Evolutionary conservation across 108 stramenopile species (phyloP), one percentile per base, ranked within the genome.

Genomic region (Skeletonema potamos): DNA sequence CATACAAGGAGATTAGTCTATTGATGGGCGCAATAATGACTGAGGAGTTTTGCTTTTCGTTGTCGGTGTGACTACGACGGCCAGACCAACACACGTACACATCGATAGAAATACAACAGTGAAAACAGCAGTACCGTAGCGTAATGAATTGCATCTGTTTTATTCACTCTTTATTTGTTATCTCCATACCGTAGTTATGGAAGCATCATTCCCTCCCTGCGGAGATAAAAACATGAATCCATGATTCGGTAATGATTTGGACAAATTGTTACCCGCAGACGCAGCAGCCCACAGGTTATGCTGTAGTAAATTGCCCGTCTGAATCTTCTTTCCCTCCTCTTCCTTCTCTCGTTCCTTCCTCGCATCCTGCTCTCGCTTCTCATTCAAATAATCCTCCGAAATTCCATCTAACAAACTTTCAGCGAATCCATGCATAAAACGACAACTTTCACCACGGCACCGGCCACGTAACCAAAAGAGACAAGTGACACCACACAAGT

Each of bases 401-500:
- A 87, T 78, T 2, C 86, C 86, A 30, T 87, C 83, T 58, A 89
- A 26, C 20, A 85, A 66, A 64, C 81, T 89, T 15, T 84, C 84
- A 39, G 72, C 57, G 64, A 89, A 92, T 33, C 88, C 88, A 54
- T 92, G 91, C 46, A 85, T 46, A 44, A 92, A 92, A 11, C 77
- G 85, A 71, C 91, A 92, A 27, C 70, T 54, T n/a, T 64, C 66
- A 10, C 83, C 85, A 54, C 82, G 77, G 66, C 91, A 92, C 17
- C 89, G 78, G 13, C 91, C 91, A 33, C 87, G 82, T 15, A 92
- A 30, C 91, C 91, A 92, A 59, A 92, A 92, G 32, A 88, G 58
- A 60, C 91, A 92, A 1, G 89, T 88, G 30, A 87, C 83, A 11
- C 88, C 87, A 1, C 81, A 87, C 13, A 92, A 74, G 58, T 89